Conservation (phyloP, 2,329 filamentous ascomycete species). For the Cordyceps pruinosa region DNA sequence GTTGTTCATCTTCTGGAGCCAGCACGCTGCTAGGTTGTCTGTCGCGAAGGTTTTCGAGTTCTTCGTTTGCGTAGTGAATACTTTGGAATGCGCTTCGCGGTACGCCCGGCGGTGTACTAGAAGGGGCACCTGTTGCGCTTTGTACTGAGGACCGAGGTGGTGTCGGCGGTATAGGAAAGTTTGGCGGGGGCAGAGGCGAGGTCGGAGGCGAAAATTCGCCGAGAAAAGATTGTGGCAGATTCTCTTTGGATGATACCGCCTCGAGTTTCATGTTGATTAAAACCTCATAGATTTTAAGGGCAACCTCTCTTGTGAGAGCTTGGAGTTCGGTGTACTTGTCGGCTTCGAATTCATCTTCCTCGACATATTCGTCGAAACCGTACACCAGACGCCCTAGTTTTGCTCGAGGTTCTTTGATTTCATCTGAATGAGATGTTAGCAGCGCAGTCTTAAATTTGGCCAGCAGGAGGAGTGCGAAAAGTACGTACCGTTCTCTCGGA, state of each 20-base stretch:
- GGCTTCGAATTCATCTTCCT: constrained; percentile 43
- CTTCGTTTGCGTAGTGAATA: constrained; percentile 6
- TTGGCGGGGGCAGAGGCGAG: constrained; percentile 9
- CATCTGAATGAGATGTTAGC: constrained; percentile 29
- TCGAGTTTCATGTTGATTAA: constrained; percentile 49
- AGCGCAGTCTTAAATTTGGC: neutral
- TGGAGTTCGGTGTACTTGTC: constrained; percentile 43
- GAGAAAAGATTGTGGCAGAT: constrained; percentile 21
- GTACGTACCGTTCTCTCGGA: constrained; percentile 47
- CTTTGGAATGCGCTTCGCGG: neutral
- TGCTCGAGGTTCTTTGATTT: constrained; percentile 41
- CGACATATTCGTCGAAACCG: constrained; percentile 51
- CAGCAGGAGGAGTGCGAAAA: neutral
- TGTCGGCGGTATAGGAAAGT: constrained; percentile 9
- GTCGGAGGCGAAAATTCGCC: constrained; percentile 13
- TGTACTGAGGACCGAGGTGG: constrained; percentile 6
- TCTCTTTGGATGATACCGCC: constrained; percentile 19
- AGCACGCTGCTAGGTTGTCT: constrained; percentile 8
- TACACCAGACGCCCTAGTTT: constrained; percentile 45
- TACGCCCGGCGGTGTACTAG: neutral
- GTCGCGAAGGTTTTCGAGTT: constrained; percentile 6
- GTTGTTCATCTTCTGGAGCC: neutral
- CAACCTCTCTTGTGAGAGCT: constrained; percentile 39
- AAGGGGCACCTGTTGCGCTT: neutral
- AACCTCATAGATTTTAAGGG: constrained; percentile 42